Base-by-base conservation (phyloP, 2,329 filamentous ascomycete genomes). In the Sporothrix brunneoviolacea region DNA sequence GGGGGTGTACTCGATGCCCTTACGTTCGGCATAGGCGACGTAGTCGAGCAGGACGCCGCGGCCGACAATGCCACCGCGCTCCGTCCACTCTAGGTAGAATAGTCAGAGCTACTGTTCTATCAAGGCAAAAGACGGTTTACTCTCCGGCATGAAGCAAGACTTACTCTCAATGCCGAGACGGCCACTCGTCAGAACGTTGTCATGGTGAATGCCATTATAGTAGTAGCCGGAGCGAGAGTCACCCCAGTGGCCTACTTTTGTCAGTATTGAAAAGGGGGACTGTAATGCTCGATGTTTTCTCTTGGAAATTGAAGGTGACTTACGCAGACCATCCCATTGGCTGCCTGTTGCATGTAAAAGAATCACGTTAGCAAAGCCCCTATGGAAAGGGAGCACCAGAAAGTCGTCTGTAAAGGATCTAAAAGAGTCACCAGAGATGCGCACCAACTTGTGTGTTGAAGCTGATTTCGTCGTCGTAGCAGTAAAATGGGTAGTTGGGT, bases 1-100 rank as follows among this genome's bases (percentile, higher is more conserved):
- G 1, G 79, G 71, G 56, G 78, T 69, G 53, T 75, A 79, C 4
- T 64, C 54, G 24, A 75, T 72, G 12, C 73, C 71, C 48, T 76
- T 72, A 8, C 69, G 69, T 44, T 75, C 69, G 9, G 75, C 70
- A 48, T 74, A 80, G 9, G 66, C 56, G 10, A 61, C 63, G 50
- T 63, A 81, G 61, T 82, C 78, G 45, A 83, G 68, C 18, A 83
- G 65, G 0, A 82, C 73, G 5, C 76, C 79, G 2, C 80, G 68
- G 0, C 70, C 76, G 4, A 76, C 75, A 9, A 81, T 58, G 2
- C 75, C 76, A 24, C 77, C 77, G 1, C 66, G 43, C 16, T 55
- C 21, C 16, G 54, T 47, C 55, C 55, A 57, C 8, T 47, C 53
- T 46, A 35, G 12, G 16, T 19, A 18, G 16, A 19, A n/a, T 21